Conservation (phyloP, 768 basidiomycete genomes). For the Chalciporus piperatus region DNA sequence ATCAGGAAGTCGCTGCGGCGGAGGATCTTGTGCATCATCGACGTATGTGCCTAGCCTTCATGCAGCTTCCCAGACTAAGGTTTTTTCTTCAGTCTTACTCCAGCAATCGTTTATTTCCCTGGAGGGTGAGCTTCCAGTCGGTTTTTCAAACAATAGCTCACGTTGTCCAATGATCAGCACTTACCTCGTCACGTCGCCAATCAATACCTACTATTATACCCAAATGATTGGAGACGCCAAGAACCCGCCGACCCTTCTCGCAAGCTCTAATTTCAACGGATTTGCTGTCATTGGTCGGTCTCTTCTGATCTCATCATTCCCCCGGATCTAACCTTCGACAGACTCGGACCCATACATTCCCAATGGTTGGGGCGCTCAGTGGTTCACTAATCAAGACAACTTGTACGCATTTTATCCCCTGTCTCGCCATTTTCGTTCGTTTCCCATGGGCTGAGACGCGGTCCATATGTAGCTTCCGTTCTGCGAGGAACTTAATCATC, state of each 20-base stretch:
- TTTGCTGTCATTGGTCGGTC: conserved; percentile 69
- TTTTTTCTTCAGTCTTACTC: conserved; percentile 34
- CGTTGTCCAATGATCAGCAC: conserved; percentile 38
- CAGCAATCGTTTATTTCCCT: conserved; percentile 76
- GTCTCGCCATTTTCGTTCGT: neutral
- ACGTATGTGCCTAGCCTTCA: conserved; percentile 32
- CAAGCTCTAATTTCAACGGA: conserved; percentile 56
- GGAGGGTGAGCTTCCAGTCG: conserved; percentile 44
- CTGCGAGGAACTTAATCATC: conserved; percentile 72
- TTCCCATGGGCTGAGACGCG: neutral
- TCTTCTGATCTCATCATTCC: neutral
- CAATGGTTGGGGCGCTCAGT: conserved; percentile 37
- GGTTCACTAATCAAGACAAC: conserved; percentile 24
- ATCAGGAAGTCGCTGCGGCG: conserved; percentile 58
- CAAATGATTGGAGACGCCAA: conserved; percentile 75
- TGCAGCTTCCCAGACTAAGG: neutral
- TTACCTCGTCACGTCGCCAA: conserved; percentile 63
- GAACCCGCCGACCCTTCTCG: conserved; percentile 63
- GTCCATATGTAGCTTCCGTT: conserved; percentile 50
- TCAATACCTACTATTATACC: conserved; percentile 73
- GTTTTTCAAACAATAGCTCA: neutral
- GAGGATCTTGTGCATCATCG: conserved; percentile 45
- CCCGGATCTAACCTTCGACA: conserved; percentile 20
- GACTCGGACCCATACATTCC: conserved; percentile 74
- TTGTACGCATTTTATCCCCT: conserved; percentile 11